A percentile compares a stretch with the other conserved stretches of the same genome.
phyloP scores from a whole-genome alignment of 1,284 basidiomycete species.

The Paramarasmius palmivorus region DNA sequence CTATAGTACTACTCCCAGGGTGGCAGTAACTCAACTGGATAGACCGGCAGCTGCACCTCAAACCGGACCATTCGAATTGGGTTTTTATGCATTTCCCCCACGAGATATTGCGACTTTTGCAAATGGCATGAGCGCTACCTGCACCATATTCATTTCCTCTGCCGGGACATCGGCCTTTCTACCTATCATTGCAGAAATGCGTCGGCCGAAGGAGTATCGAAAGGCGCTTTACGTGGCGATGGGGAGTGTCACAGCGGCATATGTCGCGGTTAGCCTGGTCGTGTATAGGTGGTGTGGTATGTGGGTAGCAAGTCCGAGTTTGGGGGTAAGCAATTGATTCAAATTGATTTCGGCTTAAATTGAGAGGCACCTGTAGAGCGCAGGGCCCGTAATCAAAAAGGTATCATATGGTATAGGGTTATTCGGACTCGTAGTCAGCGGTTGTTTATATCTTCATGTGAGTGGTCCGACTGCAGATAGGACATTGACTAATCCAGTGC shows the following conservation, averaged over 20 bases:
- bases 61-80: slow-evolving; percentile 1
- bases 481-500: no score
- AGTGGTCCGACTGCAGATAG: no score
- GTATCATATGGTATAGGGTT: background rate
- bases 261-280: background rate
- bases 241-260: background rate
- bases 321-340: background rate
- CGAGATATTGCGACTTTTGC: background rate
- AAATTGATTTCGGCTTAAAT: background rate
- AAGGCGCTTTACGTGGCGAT: background rate
- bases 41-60: background rate
- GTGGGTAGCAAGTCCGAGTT: slow-evolving; percentile 2
- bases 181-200: slow-evolving; percentile 2
- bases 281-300: slow-evolving; percentile 2
- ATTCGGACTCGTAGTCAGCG: background rate
- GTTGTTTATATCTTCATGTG: slow-evolving; percentile 3
- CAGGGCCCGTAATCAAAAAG: background rate
- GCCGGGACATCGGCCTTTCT: slow-evolving; percentile 1
- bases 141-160: slow-evolving; percentile 2
- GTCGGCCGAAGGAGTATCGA: background rate
- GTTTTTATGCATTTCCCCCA: background rate
- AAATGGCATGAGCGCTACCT: background rate
- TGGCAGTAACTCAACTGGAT: background rate
- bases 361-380: no score
- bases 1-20: background rate